Percentiles rank a stretch among this genome's conserved stretches.
These are phyloP conservation scores for Pestalotiopsis sp. DNA, from an alignment of 2,329 filamentous ascomycete species.

Conservation along the genomic window DNA sequence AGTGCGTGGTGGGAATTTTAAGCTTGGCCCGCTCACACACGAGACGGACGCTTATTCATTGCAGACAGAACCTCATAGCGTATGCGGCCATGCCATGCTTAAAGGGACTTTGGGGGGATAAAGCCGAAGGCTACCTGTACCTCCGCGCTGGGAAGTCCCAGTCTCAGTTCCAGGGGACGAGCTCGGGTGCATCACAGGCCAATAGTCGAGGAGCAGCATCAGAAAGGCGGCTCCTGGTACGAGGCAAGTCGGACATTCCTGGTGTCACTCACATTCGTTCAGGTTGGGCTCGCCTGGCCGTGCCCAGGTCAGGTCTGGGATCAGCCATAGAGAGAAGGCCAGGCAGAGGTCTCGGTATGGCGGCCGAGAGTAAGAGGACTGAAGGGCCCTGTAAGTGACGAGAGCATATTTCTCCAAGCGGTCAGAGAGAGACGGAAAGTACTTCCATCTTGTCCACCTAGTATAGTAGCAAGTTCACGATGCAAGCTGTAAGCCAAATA, in stretches of 20 bases:
- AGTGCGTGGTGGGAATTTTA: background rate
- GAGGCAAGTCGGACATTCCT: background rate
- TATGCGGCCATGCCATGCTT: slow-evolving; percentile 6
- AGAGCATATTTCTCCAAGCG: background rate
- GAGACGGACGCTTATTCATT: slow-evolving; percentile 6
- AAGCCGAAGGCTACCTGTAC: slow-evolving; percentile 1
- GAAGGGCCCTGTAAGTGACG: background rate
- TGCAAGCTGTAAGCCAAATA: background rate
- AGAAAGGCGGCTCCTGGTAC: background rate
- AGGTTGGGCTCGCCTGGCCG: background rate
- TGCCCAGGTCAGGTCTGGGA: background rate
- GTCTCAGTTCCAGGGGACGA: background rate
- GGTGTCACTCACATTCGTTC: background rate
- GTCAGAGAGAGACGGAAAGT: slow-evolving; percentile 1
- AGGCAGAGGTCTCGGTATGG: background rate
- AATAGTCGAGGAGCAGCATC: background rate
- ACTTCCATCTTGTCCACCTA: background rate
- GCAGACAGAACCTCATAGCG: background rate
- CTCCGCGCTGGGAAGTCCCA: background rate
- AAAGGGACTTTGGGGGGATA: background rate
- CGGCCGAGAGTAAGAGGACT: background rate
- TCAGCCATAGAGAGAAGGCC: background rate
- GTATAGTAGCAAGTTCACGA: background rate
- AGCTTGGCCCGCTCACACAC: slow-evolving; percentile 8
- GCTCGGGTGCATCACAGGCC: slow-evolving; percentile 8